Evolutionary conservation across 768 basidiomycete species (phyloP), one percentile per base, ranked within the genome.

Genomic region (Russula foetens): DNA sequence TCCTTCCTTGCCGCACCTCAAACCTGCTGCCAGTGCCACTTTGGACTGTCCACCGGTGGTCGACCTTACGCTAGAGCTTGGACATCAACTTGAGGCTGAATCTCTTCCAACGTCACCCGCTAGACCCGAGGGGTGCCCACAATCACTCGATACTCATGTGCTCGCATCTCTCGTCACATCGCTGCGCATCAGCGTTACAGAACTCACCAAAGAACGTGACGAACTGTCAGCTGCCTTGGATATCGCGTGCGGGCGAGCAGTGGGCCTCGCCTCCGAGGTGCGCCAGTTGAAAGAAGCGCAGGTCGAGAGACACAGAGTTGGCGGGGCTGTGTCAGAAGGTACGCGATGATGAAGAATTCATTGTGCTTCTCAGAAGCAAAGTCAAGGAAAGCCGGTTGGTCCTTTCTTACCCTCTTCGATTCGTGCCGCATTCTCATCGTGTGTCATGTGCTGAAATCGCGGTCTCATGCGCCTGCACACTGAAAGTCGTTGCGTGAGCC

Each of bases 381-480:
- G 88, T 92, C 3, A 91, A 92, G 67, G 90, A 92, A 72, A 90
- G 88, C 77, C 81, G 90, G 89, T 88, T 67, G 23, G 81, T 69
- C 15, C 12, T 21, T 24, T 57, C 38, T 54, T 26, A 5, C 15
- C n/a, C 46, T 7, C 15, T 35, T 52, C 17, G 33, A 45, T 35
- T 23, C 45, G 17, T n/a, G 35, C 31, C 33, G 39, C 29, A 48
- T 43, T 63, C 57, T 63, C 39, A 55, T 59, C 66, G 35, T 35
- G 26, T 17, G n/a, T n/a, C 17, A 23, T 41, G 29, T 24, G 14
- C 31, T 69, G 90, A 69, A 91, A 90, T 67, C 86, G 90, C 47
- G 91, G 89, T 24, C 77, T 93, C 53, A 93, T 93, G 91, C 82
- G 88, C 19, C 77, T 93, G 11, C 91, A 93, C 69, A 83, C 84